Evolutionary conservation across 2,329 filamentous ascomycete genomes (phyloP), one percentile per base, ranked within the genome.

Genomic region (Thelonectria blattea): DNA sequence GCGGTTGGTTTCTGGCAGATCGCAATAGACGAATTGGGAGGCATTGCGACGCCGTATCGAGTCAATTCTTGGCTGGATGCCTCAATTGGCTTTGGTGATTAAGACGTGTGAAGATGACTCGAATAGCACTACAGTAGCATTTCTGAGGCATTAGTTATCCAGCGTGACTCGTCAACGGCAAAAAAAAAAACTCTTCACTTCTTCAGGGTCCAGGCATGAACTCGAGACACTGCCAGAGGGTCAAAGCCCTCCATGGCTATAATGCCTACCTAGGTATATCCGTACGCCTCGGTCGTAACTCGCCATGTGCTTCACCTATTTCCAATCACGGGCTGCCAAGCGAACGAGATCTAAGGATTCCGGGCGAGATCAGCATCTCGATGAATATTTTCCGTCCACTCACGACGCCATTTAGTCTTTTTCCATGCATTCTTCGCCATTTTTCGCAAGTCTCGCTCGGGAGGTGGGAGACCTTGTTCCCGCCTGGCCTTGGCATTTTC

Each of bases 391-490:
- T 22, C 17, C 30, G 51, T 34, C 30, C 42, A 39, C 32, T 47
- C 27, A 37, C 27, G 27, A 30, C 27, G 27, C 27, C 27, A 30
- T 8, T 30, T 30, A 7, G 5, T 9, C 9, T 30, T 30, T 30
- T 30, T 24, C 22, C 22, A n/a, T n/a, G 22, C 22, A 24, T 24
- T 24, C 8, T 30, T 30, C 8, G 34, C 34, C 6, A n/a, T n/a
- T n/a, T 37, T 37, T 5, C 34, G 2, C 34, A 37, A n/a, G 11
- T 3, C 34, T 37, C 34, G 9, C 27, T 34, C 55, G 56, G 56
- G 39, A 50, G 46, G 56, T 59, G 56, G 56, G 56, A 51, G 56
- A 51, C 56, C n/a, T n/a, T n/a, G n/a, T 51, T 34, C 45, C 45
- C 30, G 12, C 6, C n/a, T 18, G 27, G 45, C 27, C 27, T 30